phyloP scores from a whole-genome alignment of 2,329 filamentous ascomycete species.

The Monilinia vaccinii-corymbosi region DNA sequence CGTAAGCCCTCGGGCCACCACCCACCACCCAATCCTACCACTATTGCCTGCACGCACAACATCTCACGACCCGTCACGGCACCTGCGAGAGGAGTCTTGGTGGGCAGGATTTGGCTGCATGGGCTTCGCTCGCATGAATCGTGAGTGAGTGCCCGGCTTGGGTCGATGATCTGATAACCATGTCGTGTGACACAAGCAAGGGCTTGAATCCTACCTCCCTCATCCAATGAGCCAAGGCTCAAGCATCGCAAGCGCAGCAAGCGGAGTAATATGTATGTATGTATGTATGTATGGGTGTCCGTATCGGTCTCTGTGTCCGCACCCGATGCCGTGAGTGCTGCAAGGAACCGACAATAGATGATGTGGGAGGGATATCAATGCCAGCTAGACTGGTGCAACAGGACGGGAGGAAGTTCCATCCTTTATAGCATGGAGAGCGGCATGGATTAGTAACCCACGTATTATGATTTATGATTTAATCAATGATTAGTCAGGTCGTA shows the following conservation, averaged over 20 bases:
- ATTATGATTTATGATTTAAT: neutral
- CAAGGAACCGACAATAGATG: neutral
- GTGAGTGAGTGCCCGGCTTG: neutral
- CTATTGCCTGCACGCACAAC: neutral
- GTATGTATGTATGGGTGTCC: neutral
- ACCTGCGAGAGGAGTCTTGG: neutral
- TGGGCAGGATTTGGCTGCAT: neutral
- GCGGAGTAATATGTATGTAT: neutral
- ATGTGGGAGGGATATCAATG: neutral
- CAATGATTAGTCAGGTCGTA: no score
- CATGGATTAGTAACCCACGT: no score
- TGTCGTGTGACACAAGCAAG: neutral
- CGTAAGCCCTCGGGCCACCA: neutral
- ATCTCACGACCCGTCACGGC: neutral
- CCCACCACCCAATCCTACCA: neutral
- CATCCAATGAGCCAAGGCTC: no score
- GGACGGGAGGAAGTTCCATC: neutral
- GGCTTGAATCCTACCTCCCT: neutral
- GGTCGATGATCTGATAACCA: neutral
- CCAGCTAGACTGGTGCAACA: neutral
- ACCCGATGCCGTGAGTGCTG: neutral
- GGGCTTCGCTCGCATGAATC: neutral
- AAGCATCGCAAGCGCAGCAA: neutral
- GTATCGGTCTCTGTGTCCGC: no score
- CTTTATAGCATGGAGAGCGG: neutral